Percentiles rank a stretch among this genome's conserved stretches.
phyloP scores from a whole-genome alignment of 1,284 basidiomycete species.

The Puccinia coronata region DNA sequence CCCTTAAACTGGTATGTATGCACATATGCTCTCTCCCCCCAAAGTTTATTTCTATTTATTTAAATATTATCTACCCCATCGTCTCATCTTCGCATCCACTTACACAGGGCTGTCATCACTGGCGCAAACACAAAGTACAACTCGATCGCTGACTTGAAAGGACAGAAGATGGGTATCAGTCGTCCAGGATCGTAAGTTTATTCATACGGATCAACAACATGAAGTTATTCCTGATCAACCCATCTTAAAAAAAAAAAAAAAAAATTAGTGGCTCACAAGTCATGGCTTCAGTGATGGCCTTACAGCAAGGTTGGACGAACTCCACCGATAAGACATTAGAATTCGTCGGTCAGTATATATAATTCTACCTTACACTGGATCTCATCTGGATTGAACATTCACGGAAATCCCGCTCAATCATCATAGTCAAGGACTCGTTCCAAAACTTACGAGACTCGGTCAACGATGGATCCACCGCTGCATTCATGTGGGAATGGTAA shows the following conservation, averaged over 20 bases:
- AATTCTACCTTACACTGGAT: not conserved
- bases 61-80: too few species aligned
- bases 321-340: not conserved
- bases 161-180: conserved; percentile 84
- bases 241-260: too few species aligned
- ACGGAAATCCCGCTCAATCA: not conserved
- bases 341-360: conserved; percentile 25
- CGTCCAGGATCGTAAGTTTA: conserved; percentile 69
- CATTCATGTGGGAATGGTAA: conserved; percentile 75
- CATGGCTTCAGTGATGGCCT: conserved; percentile 35
- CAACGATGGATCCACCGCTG: conserved; percentile 67
- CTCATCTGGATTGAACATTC: not conserved
- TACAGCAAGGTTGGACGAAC: conserved; percentile 26
- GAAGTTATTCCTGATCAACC: too few species aligned
- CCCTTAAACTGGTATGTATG: conserved; percentile 81
- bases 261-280: conserved; percentile 40
- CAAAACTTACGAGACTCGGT: conserved; percentile 81
- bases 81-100: not conserved
- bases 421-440: conserved; percentile 57
- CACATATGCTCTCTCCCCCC: too few species aligned
- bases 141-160: conserved; percentile 73
- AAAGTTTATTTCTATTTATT: too few species aligned
- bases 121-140: conserved; percentile 75
- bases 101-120: conserved; percentile 83
- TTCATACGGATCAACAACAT: too few species aligned